phyloP scores from a whole-genome alignment of 352 stramenopile species.

The Phytophthora macrochlamydospora region DNA sequence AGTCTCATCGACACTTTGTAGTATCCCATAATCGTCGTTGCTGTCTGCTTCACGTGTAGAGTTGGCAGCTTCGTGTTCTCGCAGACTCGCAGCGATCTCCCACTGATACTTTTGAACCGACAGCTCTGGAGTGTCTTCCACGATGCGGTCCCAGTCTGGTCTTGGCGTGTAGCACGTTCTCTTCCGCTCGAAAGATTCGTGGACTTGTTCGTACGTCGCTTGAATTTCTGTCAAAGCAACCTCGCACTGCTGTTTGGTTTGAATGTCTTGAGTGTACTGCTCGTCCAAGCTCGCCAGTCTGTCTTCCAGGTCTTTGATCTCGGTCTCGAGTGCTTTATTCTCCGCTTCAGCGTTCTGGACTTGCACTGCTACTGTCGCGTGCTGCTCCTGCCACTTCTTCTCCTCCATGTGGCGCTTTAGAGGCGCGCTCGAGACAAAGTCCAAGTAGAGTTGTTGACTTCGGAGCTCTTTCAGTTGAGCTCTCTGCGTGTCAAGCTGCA shows the following conservation, averaged over 20 bases:
- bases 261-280: conserved; percentile 45
- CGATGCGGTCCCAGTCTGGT: conserved; percentile 64
- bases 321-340: conserved; percentile 47
- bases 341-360: conserved; percentile 42
- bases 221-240: conserved; percentile 25
- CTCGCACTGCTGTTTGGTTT: conserved; percentile 22
- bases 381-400: conserved; percentile 62
- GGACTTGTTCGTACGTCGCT: conserved; percentile 31
- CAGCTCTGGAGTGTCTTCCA: conserved; percentile 66
- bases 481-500: conserved; percentile 50
- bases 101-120: conserved; percentile 61
- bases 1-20: conserved; percentile 6
- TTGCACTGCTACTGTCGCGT: conserved; percentile 33
- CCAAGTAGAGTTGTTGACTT: conserved; percentile 55
- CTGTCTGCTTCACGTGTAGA: neutral
- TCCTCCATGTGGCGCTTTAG: conserved; percentile 69
- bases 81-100: conserved; percentile 38
- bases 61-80: neutral
- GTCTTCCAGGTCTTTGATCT: conserved; percentile 41
- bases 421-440: conserved; percentile 59
- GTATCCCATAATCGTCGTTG: conserved; percentile 12
- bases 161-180: conserved; percentile 71
- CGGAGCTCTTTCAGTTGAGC: conserved; percentile 47
- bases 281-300: conserved; percentile 41
- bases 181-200: conserved; percentile 31